Base-by-base conservation (phyloP, 108 stramenopile genomes). In the Craspedostauros australis region DNA sequence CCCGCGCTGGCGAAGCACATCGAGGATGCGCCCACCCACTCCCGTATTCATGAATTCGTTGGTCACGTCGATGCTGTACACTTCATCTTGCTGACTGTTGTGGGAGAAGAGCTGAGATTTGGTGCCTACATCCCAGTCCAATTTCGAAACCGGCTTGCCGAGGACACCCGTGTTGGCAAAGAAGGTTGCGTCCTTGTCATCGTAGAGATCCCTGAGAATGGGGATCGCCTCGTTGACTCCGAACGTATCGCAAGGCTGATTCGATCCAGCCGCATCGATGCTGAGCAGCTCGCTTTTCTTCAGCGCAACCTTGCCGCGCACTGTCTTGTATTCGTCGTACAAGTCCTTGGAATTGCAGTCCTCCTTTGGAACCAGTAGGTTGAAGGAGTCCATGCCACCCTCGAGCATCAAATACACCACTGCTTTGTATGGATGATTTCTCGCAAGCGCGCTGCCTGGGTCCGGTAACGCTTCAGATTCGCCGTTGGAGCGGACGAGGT, bases 121-220 rank as follows among this genome's bases (percentile, higher is more conserved):
- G 0, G 55, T 57, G 6, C 31, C n/a, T 7, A 6, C 2, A 19
- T 22, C 19, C 5, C 54, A 69, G 15, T 66, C 53, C 16, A 46
- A 39, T 16, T 52, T 51, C 27, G 43, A 30, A 3, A 23, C 34
- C 45, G 69, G 53, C 16, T 24, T 15, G 27, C 34, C 51, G 8
- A 33, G 38, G 11, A 70, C 65, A 20, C 88, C 88, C 28, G 76
- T 68, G 52, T 89, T 89, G 22, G 83, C 70, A 42, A 85, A 59
- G 52, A 82, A 89, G 12, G 59, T 33, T 26, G 72, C 54, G 42
- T 85, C 79, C 14, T 68, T 65, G n/a, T 62, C 70, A 38, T 80
- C 52, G 71, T 82, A 89, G 43, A 85, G 39, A 46, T 48, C 30
- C 55, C 72, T 47, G 2, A 77, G 33, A 20, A 47, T n/a, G 3